Conservation (phyloP, 345 rosid genomes). For the Rhizophora apiculata region DNA sequence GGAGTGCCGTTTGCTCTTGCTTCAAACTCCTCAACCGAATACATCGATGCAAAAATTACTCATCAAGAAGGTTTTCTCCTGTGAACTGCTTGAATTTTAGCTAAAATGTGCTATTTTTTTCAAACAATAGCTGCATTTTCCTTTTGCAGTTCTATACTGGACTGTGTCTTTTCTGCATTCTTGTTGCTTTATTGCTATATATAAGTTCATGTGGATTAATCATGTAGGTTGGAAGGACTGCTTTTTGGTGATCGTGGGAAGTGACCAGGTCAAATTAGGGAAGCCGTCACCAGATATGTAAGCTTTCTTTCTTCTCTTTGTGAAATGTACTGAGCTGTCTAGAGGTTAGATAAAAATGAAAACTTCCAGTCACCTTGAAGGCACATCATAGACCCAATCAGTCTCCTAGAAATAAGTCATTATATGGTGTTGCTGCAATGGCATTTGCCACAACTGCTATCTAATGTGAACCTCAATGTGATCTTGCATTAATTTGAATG, state of each 20-base stretch:
- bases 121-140: background rate
- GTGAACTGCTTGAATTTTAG: background rate
- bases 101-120: background rate
- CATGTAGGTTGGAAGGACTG: slow-evolving; percentile 38
- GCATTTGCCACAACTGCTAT: background rate
- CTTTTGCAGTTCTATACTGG: no score
- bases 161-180: background rate
- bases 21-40: slow-evolving; percentile 40
- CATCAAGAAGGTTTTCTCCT: slow-evolving; percentile 28
- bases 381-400: background rate
- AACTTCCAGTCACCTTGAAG: background rate
- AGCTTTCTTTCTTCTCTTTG: slow-evolving; percentile 4
- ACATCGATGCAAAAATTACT: slow-evolving; percentile 37
- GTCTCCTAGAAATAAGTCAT: no score
- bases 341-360: background rate
- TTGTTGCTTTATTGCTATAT: background rate
- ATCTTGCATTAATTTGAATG: background rate
- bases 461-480: background rate
- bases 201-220: background rate
- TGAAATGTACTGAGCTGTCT: background rate
- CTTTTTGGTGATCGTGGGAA: slow-evolving; percentile 38
- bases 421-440: background rate
- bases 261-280: slow-evolving; percentile 40
- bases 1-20: slow-evolving; percentile 42
- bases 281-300: slow-evolving; percentile 51